phyloP scores from a whole-genome alignment of 2,329 filamentous ascomycete species.

The Cytospora chrysosperma region DNA sequence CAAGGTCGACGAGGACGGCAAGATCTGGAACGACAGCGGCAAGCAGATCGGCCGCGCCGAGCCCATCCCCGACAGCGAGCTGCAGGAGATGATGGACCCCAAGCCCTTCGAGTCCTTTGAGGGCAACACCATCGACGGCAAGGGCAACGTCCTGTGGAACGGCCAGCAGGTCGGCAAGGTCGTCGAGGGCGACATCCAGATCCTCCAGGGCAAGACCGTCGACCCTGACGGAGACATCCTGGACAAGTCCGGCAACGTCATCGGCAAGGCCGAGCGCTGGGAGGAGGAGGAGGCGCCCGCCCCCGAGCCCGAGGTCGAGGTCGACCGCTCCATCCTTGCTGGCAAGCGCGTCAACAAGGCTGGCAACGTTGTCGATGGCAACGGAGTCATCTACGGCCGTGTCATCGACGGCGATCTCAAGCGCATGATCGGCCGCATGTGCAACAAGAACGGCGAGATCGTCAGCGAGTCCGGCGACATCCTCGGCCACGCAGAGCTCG shows the following conservation, averaged over 20 bases:
- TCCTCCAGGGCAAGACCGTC: slow-evolving; percentile 63
- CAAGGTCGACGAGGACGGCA: slow-evolving; percentile 63
- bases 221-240: slow-evolving; percentile 69
- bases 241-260: slow-evolving; percentile 64
- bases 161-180: slow-evolving; percentile 59
- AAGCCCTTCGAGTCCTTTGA: slow-evolving; percentile 60
- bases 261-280: slow-evolving; percentile 68
- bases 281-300: slow-evolving; percentile 50
- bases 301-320: slow-evolving; percentile 46
- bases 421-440: slow-evolving; percentile 65
- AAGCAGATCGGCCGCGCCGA: slow-evolving; percentile 67
- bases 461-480: slow-evolving; percentile 72
- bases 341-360: slow-evolving; percentile 72
- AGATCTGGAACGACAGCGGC: slow-evolving; percentile 70
- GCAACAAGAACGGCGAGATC: slow-evolving; percentile 69
- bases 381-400: slow-evolving; percentile 59
- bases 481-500: slow-evolving; percentile 65
- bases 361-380: slow-evolving; percentile 58
- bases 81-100: slow-evolving; percentile 45
- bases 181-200: slow-evolving; percentile 62
- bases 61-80: slow-evolving; percentile 57
- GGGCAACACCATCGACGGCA: slow-evolving; percentile 50
- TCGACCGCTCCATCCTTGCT: slow-evolving; percentile 61
- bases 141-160: slow-evolving; percentile 53
- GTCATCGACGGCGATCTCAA: slow-evolving; percentile 66